Evolutionary conservation across 2,329 filamentous ascomycete species (phyloP).

Genomic region (Epichloe glyceriae): DNA sequence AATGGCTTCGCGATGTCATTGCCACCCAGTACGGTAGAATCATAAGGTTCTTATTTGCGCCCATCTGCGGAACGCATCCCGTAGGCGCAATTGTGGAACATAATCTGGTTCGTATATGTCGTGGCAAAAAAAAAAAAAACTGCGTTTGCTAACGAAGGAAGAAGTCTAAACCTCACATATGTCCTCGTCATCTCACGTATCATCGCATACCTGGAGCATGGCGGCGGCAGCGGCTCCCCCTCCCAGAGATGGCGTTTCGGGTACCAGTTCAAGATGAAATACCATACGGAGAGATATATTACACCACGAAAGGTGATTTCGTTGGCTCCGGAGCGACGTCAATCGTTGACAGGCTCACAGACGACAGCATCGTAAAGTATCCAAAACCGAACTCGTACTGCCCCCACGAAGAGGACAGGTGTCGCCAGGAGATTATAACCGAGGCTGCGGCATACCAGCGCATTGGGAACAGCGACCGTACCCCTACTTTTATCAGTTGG

Average conservation of each 20-base stretch:
- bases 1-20: background rate
- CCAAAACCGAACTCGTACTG: conserved; percentile 11
- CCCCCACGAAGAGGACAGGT: conserved; percentile 7
- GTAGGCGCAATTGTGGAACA: background rate
- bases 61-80: background rate
- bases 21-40: background rate
- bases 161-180: too few species aligned
- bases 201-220: too few species aligned
- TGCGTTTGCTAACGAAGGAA: too few species aligned
- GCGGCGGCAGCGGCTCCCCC: too few species aligned
- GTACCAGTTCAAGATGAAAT: background rate
- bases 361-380: conserved; percentile 11
- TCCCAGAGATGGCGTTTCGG: too few species aligned
- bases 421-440: background rate
- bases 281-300: conserved; percentile 8
- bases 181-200: too few species aligned
- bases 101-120: background rate
- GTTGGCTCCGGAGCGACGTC: conserved; percentile 10
- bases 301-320: conserved; percentile 9
- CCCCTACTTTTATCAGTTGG: conserved; percentile 1
- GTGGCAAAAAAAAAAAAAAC: too few species aligned
- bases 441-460: conserved; percentile 1
- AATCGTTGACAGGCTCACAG: conserved; percentile 10
- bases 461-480: background rate
- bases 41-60: background rate